Conservation (phyloP, 257 asterid genomes). For the Penstemon eatonii region DNA sequence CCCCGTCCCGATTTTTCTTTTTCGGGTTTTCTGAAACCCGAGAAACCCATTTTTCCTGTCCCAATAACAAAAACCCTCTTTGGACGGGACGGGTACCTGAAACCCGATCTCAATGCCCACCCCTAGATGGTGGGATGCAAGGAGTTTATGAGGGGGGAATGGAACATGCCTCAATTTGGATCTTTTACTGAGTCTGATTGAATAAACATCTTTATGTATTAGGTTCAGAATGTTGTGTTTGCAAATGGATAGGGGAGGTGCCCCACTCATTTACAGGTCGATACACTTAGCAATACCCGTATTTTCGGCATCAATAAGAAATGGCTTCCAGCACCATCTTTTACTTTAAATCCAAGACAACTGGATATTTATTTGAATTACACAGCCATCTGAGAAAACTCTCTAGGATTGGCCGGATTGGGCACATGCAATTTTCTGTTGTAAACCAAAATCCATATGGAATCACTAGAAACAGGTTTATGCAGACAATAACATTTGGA, state of each 20-base stretch:
- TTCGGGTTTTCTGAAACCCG: too few species aligned
- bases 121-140: conserved; percentile 12
- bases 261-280: background rate
- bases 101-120: too few species aligned
- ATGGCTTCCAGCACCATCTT: too few species aligned
- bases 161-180: conserved; percentile 4
- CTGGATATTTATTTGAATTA: conserved; percentile 7
- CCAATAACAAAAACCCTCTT: too few species aligned
- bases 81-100: too few species aligned
- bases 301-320: background rate
- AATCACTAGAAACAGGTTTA: background rate
- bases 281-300: background rate
- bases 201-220: conserved; percentile 1
- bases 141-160: background rate
- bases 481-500: too few species aligned
- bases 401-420: background rate
- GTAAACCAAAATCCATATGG: background rate
- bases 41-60: too few species aligned
- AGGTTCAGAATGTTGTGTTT: background rate
- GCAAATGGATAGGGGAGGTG: background rate
- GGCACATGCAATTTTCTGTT: background rate
- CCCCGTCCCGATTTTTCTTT: too few species aligned
- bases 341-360: background rate
- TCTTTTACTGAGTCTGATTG: conserved; percentile 3
- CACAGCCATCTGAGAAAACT: background rate